phyloP scores from a whole-genome alignment of 75 land plant genomes.

The Cupressus sempervirens region DNA sequence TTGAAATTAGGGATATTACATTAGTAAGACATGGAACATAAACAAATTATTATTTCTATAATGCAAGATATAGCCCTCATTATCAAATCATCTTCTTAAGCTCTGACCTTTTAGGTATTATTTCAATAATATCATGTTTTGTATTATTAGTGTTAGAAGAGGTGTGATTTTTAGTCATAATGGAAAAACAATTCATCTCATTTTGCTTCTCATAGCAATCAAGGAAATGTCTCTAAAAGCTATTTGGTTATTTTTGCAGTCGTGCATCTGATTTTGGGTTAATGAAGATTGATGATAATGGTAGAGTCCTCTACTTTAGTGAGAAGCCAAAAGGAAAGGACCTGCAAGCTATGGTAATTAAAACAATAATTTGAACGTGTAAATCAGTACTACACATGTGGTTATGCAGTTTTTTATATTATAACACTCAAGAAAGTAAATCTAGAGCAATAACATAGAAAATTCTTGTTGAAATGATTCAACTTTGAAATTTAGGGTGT shows the following conservation, averaged over 20 bases:
- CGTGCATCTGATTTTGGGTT: slow-evolving; percentile 97
- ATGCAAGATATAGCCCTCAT: neutral
- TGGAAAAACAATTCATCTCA: neutral
- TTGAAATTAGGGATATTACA: too few relatives aligned
- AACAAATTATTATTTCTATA: neutral
- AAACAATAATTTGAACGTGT: neutral
- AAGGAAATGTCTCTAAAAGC: neutral
- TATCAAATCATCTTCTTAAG: neutral
- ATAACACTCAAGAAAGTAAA: neutral
- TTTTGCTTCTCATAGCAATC: neutral
- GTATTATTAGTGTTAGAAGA: neutral
- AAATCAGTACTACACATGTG: too few relatives aligned
- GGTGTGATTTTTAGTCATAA: neutral
- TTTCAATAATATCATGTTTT: neutral
- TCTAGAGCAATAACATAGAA: neutral
- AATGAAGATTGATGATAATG: slow-evolving; percentile 87
- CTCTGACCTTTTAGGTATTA: neutral
- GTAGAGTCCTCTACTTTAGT: slow-evolving; percentile 69
- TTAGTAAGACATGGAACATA: neutral
- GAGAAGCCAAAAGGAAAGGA: slow-evolving; percentile 89
- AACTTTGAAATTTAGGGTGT: slow-evolving; percentile 52
- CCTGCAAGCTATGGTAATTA: slow-evolving; percentile 75
- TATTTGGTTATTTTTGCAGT: slow-evolving; percentile 27
- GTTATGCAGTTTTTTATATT: neutral
- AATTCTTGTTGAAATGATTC: neutral